A percentile compares a stretch with the other conserved stretches of the same genome.
phyloP scores from a whole-genome alignment of 2,329 filamentous ascomycete genomes.

The Aspergillus ruber region DNA sequence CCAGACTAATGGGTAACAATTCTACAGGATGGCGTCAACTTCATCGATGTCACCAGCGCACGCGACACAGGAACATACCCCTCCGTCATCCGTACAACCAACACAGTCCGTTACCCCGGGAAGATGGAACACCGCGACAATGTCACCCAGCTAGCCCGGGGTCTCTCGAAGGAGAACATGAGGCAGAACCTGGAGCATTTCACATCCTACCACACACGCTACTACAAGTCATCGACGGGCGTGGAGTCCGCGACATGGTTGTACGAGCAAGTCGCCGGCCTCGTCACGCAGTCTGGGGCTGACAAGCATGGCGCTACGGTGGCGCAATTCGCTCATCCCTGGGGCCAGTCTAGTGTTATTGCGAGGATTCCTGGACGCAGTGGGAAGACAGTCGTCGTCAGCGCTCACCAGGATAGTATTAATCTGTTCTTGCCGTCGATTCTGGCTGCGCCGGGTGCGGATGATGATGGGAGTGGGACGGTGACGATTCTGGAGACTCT shows the following conservation, averaged over 20 bases:
- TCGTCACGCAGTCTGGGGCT: constrained; percentile 66
- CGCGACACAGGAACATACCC: constrained; percentile 56
- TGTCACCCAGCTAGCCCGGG: constrained; percentile 59
- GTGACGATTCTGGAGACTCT: constrained; percentile 93
- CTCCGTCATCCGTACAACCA: constrained; percentile 24
- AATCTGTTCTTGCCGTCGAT: constrained; percentile 84
- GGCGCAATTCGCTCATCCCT: constrained; percentile 70
- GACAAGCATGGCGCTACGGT: constrained; percentile 60
- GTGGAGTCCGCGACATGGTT: constrained; percentile 85
- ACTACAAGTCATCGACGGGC: constrained; percentile 59
- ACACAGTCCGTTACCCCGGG: constrained; percentile 57
- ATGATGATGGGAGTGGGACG: constrained; percentile 88
- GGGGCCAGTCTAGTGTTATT: constrained; percentile 87
- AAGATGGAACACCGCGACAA: constrained; percentile 60
- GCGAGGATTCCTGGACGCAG: constrained; percentile 82
- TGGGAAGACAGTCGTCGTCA: constrained; percentile 79
- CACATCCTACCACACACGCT: constrained; percentile 54
- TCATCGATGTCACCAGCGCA: constrained; percentile 86
- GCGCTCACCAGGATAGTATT: constrained; percentile 91
- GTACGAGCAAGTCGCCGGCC: constrained; percentile 63
- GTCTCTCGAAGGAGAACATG: constrained; percentile 72
- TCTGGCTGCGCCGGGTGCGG: constrained; percentile 82
- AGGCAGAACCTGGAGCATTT: constrained; percentile 65
- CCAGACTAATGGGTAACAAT: background rate
- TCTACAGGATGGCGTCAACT: constrained; percentile 67